phyloP scores from a whole-genome alignment of 2,329 filamentous ascomycete species.

The Cordyceps cateniannulata region DNA sequence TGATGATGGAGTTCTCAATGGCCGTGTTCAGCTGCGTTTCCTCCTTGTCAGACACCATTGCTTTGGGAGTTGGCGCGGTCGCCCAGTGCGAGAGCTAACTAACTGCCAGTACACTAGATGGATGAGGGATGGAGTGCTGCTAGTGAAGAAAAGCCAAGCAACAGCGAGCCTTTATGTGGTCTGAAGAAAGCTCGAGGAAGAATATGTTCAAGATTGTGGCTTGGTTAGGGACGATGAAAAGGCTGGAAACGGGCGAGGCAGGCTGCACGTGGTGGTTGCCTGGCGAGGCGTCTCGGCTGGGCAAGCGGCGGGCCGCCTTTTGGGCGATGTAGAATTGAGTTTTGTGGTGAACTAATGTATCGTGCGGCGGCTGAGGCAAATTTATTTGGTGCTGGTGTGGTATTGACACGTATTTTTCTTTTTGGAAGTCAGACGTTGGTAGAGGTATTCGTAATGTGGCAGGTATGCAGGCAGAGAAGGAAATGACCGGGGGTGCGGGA shows the following conservation, averaged over 20 bases:
- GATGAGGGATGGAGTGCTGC: not conserved
- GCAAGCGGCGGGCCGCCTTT: not conserved
- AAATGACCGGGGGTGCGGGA: too few species aligned
- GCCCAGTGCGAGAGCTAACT: not conserved
- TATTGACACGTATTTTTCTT: too few species aligned
- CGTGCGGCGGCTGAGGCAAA: not conserved
- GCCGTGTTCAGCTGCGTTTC: not conserved
- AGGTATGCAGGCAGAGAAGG: too few species aligned
- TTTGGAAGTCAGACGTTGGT: too few species aligned
- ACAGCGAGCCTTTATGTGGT: not conserved
- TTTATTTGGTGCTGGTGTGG: too few species aligned
- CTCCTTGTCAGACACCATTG: not conserved
- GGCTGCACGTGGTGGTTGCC: slow-evolving; percentile 2
- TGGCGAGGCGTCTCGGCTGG: not conserved
- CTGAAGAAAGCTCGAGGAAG: not conserved
- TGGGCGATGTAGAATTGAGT: not conserved
- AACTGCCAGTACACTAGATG: not conserved
- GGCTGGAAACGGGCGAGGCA: not conserved
- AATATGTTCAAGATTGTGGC: not conserved
- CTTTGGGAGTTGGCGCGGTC: not conserved
- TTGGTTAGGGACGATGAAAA: not conserved
- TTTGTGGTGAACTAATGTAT: too few species aligned
- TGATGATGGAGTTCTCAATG: not conserved
- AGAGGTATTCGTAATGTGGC: too few species aligned
- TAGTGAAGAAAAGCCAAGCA: not conserved